phyloP scores from a whole-genome alignment of 331 rosid genomes.

The Telfairia occidentalis region DNA sequence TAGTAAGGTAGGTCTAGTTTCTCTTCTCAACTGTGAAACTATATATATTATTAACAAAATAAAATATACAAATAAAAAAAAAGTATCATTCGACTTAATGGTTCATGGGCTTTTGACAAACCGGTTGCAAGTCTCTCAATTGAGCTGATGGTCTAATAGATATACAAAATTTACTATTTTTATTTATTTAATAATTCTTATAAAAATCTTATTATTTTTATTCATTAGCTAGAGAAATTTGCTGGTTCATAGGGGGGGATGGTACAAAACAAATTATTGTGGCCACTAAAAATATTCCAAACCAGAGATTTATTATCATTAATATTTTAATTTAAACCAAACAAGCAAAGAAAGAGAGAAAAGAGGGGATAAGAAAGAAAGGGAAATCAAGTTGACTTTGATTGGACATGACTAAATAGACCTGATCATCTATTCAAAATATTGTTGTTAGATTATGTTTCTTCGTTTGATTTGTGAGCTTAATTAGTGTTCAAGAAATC shows the following conservation, averaged over 20 bases:
- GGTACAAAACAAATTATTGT: neutral
- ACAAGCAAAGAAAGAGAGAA: neutral
- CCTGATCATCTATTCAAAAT: neutral
- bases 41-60: too few relatives aligned
- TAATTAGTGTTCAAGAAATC: neutral
- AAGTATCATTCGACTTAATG: too few relatives aligned
- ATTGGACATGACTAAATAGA: slow-evolving; percentile 7
- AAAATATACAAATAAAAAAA: too few relatives aligned
- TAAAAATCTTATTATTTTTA: too few relatives aligned
- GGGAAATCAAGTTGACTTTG: slow-evolving; percentile 28
- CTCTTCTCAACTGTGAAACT: too few relatives aligned
- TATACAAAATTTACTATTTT: too few relatives aligned
- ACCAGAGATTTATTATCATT: neutral
- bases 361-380: slow-evolving; percentile 18
- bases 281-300: neutral
- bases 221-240: neutral
- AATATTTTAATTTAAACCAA: neutral
- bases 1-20: too few relatives aligned
- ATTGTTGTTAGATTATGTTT: slow-evolving; percentile 12
- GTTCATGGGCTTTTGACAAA: too few relatives aligned
- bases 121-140: too few relatives aligned
- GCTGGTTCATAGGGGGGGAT: neutral
- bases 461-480: neutral
- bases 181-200: too few relatives aligned
- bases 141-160: too few relatives aligned